A percentile compares a stretch with the other conserved stretches of the same genome.
These are phyloP conservation scores for Jackrogersella minutella DNA, from an alignment of 495 filamentous ascomycete genomes.

Conservation along the genomic window DNA sequence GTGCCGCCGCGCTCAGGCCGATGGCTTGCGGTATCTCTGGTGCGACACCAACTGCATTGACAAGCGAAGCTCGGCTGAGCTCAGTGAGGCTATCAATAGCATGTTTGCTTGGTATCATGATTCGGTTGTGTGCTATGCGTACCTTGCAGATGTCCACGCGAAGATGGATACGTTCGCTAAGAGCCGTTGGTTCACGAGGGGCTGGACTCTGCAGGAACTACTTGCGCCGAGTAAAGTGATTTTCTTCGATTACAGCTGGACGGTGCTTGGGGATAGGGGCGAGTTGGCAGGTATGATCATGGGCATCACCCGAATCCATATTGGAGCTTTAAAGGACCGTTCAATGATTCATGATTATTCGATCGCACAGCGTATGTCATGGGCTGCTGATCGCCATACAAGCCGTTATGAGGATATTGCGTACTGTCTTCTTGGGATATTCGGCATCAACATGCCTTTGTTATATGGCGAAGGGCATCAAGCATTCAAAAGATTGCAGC, in stretches of 20 bases:
- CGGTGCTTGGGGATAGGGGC: slow-evolving; percentile 34
- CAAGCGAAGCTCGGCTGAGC: slow-evolving; percentile 53
- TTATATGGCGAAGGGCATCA: slow-evolving; percentile 48
- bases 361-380: slow-evolving; percentile 49
- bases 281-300: slow-evolving; percentile 30
- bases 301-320: slow-evolving; percentile 42
- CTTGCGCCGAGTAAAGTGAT: slow-evolving; percentile 48
- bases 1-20: slow-evolving; percentile 22
- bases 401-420: slow-evolving; percentile 46
- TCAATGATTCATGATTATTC: slow-evolving; percentile 32
- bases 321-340: slow-evolving; percentile 25
- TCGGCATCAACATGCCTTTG: slow-evolving; percentile 49
- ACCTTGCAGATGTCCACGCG: slow-evolving; percentile 44
- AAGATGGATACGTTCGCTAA: slow-evolving; percentile 34
- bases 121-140: slow-evolving; percentile 48
- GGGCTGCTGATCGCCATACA: slow-evolving; percentile 45
- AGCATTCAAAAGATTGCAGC: slow-evolving; percentile 47
- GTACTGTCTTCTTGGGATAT: slow-evolving; percentile 50
- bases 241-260: slow-evolving; percentile 49
- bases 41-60: slow-evolving; percentile 54
- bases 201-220: slow-evolving; percentile 57
- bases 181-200: slow-evolving; percentile 54
- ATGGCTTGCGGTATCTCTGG: slow-evolving; percentile 47
- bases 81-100: slow-evolving; percentile 52
- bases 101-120: slow-evolving; percentile 53